Evolutionary conservation across 2,329 filamentous ascomycete genomes (phyloP).

Genomic region (Claviceps lovelessii): DNA sequence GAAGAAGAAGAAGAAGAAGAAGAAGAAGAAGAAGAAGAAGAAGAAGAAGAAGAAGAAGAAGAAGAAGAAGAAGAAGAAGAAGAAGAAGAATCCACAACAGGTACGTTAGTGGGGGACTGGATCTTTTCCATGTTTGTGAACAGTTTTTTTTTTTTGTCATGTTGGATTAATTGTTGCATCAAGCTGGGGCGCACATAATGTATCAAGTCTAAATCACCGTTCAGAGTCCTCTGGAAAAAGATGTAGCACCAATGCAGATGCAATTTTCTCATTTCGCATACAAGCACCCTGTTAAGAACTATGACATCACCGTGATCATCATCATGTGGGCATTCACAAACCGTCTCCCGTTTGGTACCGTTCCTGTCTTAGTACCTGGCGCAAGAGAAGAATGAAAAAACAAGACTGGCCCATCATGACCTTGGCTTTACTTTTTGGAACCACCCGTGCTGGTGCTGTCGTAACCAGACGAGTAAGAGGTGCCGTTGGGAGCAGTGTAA

Average conservation of each 20-base stretch:
- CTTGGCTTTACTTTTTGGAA: constrained; percentile 1
- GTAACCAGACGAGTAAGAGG: background rate
- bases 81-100: background rate
- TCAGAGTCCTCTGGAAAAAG: background rate
- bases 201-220: background rate
- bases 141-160: background rate
- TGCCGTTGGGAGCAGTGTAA: constrained; percentile 39
- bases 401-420: background rate
- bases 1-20: background rate
- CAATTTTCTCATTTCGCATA: background rate
- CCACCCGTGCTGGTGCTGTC: background rate
- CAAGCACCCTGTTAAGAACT: background rate
- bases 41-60: background rate
- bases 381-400: background rate
- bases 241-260: background rate
- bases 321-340: background rate
- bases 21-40: background rate
- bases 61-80: background rate
- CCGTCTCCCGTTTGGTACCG: background rate
- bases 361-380: too few relatives aligned
- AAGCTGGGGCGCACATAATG: background rate
- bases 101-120: background rate
- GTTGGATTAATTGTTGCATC: background rate
- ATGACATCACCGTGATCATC: background rate
- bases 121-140: background rate